Conservation (phyloP, 768 basidiomycete genomes). For the Mycena sanguinolenta region DNA sequence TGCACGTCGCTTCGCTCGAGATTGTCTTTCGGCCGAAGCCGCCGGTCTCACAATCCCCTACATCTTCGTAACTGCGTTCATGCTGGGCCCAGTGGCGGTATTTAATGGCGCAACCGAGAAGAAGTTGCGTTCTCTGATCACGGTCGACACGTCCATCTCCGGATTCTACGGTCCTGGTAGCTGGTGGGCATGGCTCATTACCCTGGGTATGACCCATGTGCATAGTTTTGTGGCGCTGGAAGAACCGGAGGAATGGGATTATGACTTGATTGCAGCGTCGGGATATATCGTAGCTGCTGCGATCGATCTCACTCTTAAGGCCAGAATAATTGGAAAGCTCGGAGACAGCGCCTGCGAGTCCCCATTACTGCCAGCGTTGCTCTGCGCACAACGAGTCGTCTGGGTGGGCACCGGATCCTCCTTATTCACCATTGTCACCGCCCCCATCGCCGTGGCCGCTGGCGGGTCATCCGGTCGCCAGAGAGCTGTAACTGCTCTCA, state of each 20-base stretch:
- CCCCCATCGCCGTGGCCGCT: no score
- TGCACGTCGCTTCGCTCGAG: no score
- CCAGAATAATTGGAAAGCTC: not conserved
- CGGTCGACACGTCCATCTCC: not conserved
- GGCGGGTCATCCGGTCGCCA: no score
- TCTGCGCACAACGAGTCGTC: not conserved
- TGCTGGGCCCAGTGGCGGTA: no score
- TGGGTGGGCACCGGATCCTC: slow-evolving; percentile 10
- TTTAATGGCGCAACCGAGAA: no score
- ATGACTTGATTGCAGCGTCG: slow-evolving; percentile 3
- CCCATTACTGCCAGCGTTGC: not conserved
- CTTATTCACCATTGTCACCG: not conserved
- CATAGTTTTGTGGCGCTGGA: not conserved
- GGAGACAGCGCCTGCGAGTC: not conserved
- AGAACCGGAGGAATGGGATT: slow-evolving; percentile 3
- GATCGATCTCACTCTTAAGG: slow-evolving; percentile 11
- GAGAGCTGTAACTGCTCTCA: no score
- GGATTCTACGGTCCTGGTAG: slow-evolving; percentile 17
- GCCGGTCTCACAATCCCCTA: no score
- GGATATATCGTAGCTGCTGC: slow-evolving; percentile 4
- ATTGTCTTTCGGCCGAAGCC: no score
- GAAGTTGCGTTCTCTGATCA: no score
- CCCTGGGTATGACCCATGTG: slow-evolving; percentile 7
- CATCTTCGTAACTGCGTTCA: no score
- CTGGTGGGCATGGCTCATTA: slow-evolving; percentile 20